These are phyloP conservation scores for Tausonia pullulans DNA, from an alignment of 1,284 basidiomycete species.

Conservation along the genomic window DNA sequence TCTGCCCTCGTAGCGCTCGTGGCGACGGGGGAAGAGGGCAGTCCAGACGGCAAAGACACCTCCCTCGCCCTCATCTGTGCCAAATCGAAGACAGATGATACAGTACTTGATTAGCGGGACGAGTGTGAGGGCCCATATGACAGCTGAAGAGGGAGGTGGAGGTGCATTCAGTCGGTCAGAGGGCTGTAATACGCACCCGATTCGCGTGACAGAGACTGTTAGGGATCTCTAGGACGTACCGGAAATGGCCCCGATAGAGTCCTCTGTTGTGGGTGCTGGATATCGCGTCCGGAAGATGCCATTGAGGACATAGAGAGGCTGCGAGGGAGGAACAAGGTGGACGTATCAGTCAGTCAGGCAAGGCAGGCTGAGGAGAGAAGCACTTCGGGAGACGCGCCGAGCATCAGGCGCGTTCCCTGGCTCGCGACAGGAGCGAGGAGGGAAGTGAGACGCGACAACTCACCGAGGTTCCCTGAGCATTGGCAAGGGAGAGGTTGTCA, in stretches of 20 bases:
- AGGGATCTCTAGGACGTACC: conserved; percentile 31
- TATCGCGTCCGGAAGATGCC: conserved; percentile 44
- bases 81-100: conserved; percentile 45
- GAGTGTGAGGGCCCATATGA: conserved; percentile 52
- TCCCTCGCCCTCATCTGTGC: conserved; percentile 52
- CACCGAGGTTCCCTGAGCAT: no score
- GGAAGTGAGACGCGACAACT: no score
- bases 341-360: conserved; percentile 27
- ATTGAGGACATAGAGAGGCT: conserved; percentile 51
- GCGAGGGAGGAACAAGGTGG: conserved; percentile 22
- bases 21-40: conserved; percentile 45
- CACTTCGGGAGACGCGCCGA: neutral
- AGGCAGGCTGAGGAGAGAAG: neutral
- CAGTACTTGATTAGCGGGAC: conserved; percentile 53
- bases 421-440: no score
- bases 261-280: conserved; percentile 34
- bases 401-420: no score
- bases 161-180: no score
- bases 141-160: conserved; percentile 30
- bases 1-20: conserved; percentile 42
- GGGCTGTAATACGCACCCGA: no score
- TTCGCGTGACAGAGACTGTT: no score
- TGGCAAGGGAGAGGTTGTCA: no score
- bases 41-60: conserved; percentile 54
- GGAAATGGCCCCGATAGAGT: conserved; percentile 43